Conservation (phyloP, 371 early-diverging fungal genomes). For the Mortierella sp. region DNA sequence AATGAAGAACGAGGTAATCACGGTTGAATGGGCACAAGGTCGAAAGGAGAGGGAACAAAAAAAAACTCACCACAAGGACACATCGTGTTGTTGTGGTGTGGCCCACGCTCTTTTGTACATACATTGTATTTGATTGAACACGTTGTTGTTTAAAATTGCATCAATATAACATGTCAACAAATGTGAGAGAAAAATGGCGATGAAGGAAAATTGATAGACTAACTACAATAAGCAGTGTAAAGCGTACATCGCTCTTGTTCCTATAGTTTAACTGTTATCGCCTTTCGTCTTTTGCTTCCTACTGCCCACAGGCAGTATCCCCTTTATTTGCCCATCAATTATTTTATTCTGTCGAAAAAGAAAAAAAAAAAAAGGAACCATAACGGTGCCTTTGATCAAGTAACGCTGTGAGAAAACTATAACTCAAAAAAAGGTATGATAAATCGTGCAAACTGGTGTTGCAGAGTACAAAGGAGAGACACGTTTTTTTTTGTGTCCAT, state of each 20-base stretch:
- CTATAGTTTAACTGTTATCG: too few species aligned
- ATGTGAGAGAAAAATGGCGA: neutral
- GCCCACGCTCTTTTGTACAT: neutral
- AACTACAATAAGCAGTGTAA: too few species aligned
- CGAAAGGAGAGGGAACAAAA: neutral
- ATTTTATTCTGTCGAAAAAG: neutral
- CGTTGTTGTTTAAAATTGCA: neutral
- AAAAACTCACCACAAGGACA: neutral
- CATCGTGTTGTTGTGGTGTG: neutral
- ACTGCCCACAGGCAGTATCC: too few species aligned
- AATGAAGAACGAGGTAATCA: too few species aligned
- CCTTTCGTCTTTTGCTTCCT: too few species aligned
- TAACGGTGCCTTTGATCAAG: neutral
- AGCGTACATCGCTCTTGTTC: too few species aligned
- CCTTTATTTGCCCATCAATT: too few species aligned
- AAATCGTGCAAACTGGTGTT: neutral
- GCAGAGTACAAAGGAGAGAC: neutral
- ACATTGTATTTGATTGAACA: neutral
- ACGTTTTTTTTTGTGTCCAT: neutral
- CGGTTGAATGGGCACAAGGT: too few species aligned
- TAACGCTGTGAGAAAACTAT: neutral
- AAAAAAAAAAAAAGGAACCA: neutral
- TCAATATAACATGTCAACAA: neutral
- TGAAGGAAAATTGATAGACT: too few species aligned
- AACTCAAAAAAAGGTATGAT: too few species aligned